These are phyloP conservation scores for Durusdinium trenchii DNA, from an alignment of 73 alveolate genomes.

Conservation along the genomic window DNA sequence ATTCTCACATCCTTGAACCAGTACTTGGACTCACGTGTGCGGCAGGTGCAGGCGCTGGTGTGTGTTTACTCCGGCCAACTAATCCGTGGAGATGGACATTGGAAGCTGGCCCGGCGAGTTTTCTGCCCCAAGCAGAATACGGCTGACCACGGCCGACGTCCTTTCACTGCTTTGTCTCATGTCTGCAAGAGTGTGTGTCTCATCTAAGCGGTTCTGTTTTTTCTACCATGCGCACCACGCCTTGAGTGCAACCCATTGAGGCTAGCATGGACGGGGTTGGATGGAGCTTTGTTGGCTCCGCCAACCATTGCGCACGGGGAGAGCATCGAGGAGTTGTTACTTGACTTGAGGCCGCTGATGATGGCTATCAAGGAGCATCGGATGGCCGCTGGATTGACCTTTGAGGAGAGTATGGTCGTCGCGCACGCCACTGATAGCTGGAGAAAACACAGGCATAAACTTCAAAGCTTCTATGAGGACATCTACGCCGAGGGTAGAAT, in stretches of 20 bases:
- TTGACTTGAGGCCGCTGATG: neutral
- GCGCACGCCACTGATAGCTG: neutral
- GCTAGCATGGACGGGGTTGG: neutral
- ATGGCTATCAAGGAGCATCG: neutral
- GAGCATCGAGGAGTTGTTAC: neutral
- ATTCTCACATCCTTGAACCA: neutral
- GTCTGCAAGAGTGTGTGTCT: neutral
- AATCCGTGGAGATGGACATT: neutral
- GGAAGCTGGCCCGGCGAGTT: neutral
- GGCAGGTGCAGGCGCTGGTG: neutral
- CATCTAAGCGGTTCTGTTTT: neutral
- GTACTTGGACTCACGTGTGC: neutral
- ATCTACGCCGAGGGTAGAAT: neutral
- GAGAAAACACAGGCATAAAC: neutral
- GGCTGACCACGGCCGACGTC: neutral
- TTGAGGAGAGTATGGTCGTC: neutral
- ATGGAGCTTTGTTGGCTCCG: neutral
- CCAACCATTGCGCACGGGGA: neutral
- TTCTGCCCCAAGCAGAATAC: neutral
- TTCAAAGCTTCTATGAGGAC: neutral
- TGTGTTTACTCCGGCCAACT: neutral
- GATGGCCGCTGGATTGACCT: neutral
- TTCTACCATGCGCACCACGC: neutral
- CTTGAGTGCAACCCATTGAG: neutral
- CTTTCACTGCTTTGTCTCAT: neutral